Conservation (phyloP, 1,284 basidiomycete species). For the Apiotrichum gamsii region DNA sequence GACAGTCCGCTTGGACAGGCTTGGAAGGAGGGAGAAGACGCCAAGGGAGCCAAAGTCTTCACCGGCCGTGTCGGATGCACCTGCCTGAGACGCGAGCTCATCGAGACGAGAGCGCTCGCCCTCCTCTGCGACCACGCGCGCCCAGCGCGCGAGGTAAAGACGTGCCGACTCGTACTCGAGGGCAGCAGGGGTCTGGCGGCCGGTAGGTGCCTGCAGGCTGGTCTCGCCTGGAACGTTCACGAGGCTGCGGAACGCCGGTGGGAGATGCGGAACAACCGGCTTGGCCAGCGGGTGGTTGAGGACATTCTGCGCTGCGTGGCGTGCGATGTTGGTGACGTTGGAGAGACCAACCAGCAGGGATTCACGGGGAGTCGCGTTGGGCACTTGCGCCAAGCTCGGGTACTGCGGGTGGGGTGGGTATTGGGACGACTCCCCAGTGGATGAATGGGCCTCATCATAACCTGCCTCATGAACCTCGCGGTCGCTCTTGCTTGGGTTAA, state of each 20-base stretch:
- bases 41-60: conserved; percentile 69
- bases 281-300: conserved; percentile 88
- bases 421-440: conserved; percentile 14
- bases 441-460: conserved; percentile 19
- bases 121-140: conserved; percentile 84
- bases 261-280: conserved; percentile 87
- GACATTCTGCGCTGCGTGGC: conserved; percentile 83
- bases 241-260: conserved; percentile 79
- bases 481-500: conserved; percentile 85
- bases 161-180: conserved; percentile 92
- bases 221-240: conserved; percentile 71
- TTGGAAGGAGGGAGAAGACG: conserved; percentile 71
- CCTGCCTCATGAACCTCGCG: conserved; percentile 67
- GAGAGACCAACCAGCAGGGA: conserved; percentile 69
- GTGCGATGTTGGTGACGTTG: conserved; percentile 78
- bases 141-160: conserved; percentile 95
- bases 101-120: conserved; percentile 75
- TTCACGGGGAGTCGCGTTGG: conserved; percentile 31
- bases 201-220: conserved; percentile 45
- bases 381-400: conserved; percentile 23
- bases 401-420: conserved; percentile 53
- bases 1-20: conserved; percentile 30
- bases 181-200: too few relatives aligned
- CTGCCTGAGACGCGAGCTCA: conserved; percentile 53
- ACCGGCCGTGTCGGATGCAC: conserved; percentile 8